These are phyloP conservation scores for Mrakia gelida DNA, from an alignment of 768 basidiomycete species.

Conservation along the genomic window DNA sequence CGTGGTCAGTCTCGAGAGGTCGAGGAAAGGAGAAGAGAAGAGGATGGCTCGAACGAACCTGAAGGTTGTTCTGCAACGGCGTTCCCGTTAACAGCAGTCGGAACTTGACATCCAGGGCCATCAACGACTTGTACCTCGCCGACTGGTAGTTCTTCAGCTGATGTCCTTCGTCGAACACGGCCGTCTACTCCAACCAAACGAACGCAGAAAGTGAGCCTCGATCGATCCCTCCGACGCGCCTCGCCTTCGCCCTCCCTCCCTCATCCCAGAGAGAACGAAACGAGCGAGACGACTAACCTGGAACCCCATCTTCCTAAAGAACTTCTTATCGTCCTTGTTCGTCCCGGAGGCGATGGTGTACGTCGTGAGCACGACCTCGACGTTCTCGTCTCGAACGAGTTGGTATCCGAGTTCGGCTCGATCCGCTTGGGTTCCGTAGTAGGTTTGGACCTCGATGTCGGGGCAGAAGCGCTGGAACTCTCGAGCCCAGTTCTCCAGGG, in stretches of 20 bases:
- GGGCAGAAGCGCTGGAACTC: slow-evolving; percentile 92
- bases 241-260: too few species aligned
- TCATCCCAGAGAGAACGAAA: too few species aligned
- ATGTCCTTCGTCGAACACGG: slow-evolving; percentile 95
- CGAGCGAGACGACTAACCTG: slow-evolving; percentile 59
- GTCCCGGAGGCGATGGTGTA: slow-evolving; percentile 91
- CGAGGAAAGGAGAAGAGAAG: background rate
- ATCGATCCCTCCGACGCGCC: background rate
- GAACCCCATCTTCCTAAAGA: slow-evolving; percentile 77
- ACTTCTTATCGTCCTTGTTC: slow-evolving; percentile 82
- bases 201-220: background rate
- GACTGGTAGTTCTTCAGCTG: slow-evolving; percentile 95
- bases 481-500: slow-evolving; percentile 96
- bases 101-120: slow-evolving; percentile 84
- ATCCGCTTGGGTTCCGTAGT: slow-evolving; percentile 90
- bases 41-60: slow-evolving; percentile 47
- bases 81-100: slow-evolving; percentile 90
- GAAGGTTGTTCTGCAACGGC: slow-evolving; percentile 64
- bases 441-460: slow-evolving; percentile 75
- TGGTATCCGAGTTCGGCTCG: slow-evolving; percentile 56
- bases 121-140: slow-evolving; percentile 84
- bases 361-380: slow-evolving; percentile 93
- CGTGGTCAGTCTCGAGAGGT: background rate
- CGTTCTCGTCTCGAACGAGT: slow-evolving; percentile 55
- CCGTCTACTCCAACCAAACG: slow-evolving; percentile 55